A percentile compares a stretch with the other conserved stretches of the same genome.
Conservation (phyloP, 495 filamentous ascomycete genomes). For the Penicillium bovifimosum region DNA sequence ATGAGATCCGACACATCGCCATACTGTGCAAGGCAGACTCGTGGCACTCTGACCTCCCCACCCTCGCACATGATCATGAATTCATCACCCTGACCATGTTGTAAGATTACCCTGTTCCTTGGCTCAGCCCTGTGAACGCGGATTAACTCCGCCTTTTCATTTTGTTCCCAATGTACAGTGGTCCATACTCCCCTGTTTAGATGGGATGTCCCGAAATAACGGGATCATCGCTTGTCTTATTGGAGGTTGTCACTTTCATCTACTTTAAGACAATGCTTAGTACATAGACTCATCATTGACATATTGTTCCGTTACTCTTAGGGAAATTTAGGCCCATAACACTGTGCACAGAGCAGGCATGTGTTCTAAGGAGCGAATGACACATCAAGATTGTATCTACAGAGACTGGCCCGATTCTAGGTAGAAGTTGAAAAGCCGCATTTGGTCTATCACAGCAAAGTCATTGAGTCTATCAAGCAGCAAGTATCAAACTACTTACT, state of each 20-base stretch:
- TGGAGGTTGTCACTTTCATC: neutral
- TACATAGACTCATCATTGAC: too few species aligned
- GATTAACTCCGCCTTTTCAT: neutral
- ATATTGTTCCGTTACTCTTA: too few species aligned
- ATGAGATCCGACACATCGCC: neutral
- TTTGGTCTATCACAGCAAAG: neutral
- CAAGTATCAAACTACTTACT: neutral
- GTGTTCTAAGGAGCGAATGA: too few species aligned
- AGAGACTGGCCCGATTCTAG: too few species aligned
- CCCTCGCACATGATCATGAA: neutral
- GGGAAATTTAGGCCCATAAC: too few species aligned
- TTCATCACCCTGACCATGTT: neutral
- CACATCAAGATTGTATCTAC: too few species aligned
- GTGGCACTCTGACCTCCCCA: neutral
- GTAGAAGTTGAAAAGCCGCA: neutral
- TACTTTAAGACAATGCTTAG: neutral
- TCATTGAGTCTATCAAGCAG: constrained; percentile 1
- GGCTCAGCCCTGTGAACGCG: neutral
- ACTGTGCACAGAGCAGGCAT: too few species aligned
- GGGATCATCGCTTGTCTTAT: neutral
- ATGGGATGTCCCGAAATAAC: too few species aligned
- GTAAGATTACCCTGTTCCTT: too few species aligned
- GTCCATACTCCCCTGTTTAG: neutral
- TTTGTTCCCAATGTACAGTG: neutral
- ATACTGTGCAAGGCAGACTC: neutral